phyloP scores from a whole-genome alignment of 139 green algal genomes.

The Chlorella sp. region DNA sequence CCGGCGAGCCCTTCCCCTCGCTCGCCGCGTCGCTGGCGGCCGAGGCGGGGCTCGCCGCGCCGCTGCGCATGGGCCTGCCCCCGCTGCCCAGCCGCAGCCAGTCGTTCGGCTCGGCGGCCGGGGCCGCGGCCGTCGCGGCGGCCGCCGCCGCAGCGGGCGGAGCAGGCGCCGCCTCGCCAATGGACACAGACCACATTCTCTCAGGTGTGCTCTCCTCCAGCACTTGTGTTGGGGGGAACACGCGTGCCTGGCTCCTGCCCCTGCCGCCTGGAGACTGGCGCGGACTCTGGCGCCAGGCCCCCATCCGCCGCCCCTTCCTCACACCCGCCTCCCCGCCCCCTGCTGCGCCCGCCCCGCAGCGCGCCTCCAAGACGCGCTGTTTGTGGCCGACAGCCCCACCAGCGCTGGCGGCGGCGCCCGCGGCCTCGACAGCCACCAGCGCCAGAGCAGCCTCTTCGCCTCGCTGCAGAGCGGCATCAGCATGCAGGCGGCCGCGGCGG shows the following conservation, averaged over 20 bases:
- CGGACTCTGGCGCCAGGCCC: no score
- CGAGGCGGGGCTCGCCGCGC: no score
- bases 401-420: neutral
- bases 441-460: conserved; percentile 8
- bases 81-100: conserved; percentile 1
- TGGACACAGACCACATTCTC: conserved; percentile 6
- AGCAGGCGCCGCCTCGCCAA: neutral
- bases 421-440: neutral
- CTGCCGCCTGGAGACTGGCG: no score
- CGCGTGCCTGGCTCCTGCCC: no score
- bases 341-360: no score
- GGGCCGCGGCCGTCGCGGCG: neutral
- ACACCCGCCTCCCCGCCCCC: no score
- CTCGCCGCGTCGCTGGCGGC: no score
- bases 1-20: no score
- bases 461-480: neutral
- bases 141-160: neutral
- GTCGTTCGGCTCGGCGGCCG: neutral
- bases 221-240: no score
- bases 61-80: conserved; percentile 5
- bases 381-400: conserved; percentile 3
- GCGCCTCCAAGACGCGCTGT: conserved; percentile 15
- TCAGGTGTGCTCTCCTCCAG: no score
- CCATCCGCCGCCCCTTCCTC: no score
- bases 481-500: no score